Evolutionary conservation across 805 yeast genomes (phyloP).

Genomic region (Torulaspora franciscae): DNA sequence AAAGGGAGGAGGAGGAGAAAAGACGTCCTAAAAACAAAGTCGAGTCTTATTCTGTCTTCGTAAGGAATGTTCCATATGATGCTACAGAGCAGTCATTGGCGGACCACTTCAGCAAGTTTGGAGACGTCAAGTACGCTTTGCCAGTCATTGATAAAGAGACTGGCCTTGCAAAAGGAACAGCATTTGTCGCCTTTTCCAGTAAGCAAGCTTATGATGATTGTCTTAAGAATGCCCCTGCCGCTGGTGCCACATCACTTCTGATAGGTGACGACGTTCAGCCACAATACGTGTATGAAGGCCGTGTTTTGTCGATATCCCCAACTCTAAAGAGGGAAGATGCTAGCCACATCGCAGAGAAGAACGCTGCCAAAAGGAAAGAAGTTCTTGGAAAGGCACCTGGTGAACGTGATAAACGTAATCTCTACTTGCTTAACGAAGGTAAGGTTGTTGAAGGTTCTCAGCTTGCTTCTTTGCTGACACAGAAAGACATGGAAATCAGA

Average conservation of each 20-base stretch:
- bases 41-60: constrained; percentile 71
- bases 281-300: constrained; percentile 84
- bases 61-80: constrained; percentile 91
- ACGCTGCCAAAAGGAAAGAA: constrained; percentile 68
- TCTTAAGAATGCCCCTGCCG: constrained; percentile 71
- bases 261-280: constrained; percentile 91
- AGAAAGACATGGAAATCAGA: constrained; percentile 77
- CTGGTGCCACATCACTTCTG: constrained; percentile 57
- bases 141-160: constrained; percentile 86
- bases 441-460: constrained; percentile 77
- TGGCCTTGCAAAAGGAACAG: constrained; percentile 88
- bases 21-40: constrained; percentile 45
- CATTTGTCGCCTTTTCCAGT: constrained; percentile 79
- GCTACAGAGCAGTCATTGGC: constrained; percentile 74
- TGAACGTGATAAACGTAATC: constrained; percentile 76
- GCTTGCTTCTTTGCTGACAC: constrained; percentile 62
- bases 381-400: constrained; percentile 73
- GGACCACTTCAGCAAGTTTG: constrained; percentile 77
- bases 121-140: constrained; percentile 84
- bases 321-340: constrained; percentile 89
- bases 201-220: constrained; percentile 64
- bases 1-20: constrained; percentile 36
- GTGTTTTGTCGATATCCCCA: constrained; percentile 76
- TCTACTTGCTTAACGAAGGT: constrained; percentile 89
- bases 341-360: constrained; percentile 61